phyloP scores from a whole-genome alignment of 768 basidiomycete species.

The Tylopilus balloui region DNA sequence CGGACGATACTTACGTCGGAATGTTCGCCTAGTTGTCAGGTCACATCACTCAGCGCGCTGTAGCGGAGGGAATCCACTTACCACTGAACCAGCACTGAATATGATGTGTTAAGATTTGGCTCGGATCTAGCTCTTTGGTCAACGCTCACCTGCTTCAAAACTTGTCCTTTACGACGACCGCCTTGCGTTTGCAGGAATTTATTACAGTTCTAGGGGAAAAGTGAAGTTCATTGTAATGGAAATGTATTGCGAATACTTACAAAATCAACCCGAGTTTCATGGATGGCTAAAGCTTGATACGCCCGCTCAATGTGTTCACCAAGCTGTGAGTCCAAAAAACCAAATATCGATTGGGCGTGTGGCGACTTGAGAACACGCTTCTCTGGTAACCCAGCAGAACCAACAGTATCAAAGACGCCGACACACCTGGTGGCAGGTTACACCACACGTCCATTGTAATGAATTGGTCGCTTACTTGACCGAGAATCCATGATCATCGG shows the following conservation, averaged over 20 bases:
- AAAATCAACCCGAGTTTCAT: constrained; percentile 66
- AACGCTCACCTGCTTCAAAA: constrained; percentile 53
- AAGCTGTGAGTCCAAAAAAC: constrained; percentile 57
- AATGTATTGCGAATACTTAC: constrained; percentile 36
- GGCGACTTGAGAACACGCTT: constrained; percentile 49
- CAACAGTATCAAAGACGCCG: constrained; percentile 79
- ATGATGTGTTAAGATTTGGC: constrained; percentile 6
- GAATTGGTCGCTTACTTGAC: constrained; percentile 48
- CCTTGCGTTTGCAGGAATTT: constrained; percentile 57
- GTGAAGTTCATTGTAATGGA: not conserved
- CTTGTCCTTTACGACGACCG: constrained; percentile 51
- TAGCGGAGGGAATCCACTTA: constrained; percentile 22
- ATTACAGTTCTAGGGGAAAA: constrained; percentile 44
- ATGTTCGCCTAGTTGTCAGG: constrained; percentile 28
- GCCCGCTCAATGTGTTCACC: constrained; percentile 62
- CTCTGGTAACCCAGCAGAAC: constrained; percentile 64
- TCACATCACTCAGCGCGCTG: not conserved
- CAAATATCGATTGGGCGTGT: constrained; percentile 50
- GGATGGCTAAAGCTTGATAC: constrained; percentile 68
- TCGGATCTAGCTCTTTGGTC: not conserved
- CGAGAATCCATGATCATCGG: constrained; percentile 46
- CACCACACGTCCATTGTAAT: not conserved
- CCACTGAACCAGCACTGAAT: constrained; percentile 69
- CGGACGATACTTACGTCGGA: constrained; percentile 16
- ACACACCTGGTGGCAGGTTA: constrained; percentile 43